phyloP scores from a whole-genome alignment of 805 yeast species.

The Komagataella pastoris region DNA sequence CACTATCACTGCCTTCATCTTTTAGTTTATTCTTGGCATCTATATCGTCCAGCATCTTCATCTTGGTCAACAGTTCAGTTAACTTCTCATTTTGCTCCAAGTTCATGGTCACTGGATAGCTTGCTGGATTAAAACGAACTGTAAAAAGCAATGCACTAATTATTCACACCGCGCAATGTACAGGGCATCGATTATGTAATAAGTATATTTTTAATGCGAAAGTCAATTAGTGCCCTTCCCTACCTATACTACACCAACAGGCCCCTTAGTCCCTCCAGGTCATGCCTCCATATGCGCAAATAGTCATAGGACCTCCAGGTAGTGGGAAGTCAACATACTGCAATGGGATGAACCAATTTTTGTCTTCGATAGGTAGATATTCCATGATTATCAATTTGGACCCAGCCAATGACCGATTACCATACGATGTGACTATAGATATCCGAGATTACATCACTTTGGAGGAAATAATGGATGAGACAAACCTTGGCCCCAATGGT shows the following conservation, averaged over 20 bases:
- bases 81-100: slow-evolving; percentile 8
- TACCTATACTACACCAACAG: not conserved
- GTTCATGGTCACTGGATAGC: not conserved
- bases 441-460: slow-evolving; percentile 42
- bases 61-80: slow-evolving; percentile 12
- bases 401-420: slow-evolving; percentile 54
- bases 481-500: slow-evolving; percentile 58
- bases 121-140: not conserved
- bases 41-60: slow-evolving; percentile 14
- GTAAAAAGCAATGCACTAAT: not conserved
- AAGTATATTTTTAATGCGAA: not conserved
- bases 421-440: slow-evolving; percentile 42
- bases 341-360: slow-evolving; percentile 82
- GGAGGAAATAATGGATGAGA: slow-evolving; percentile 47
- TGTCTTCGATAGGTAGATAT: slow-evolving; percentile 88
- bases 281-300: slow-evolving; percentile 67
- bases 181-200: not conserved
- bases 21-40: slow-evolving; percentile 13
- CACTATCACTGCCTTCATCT: slow-evolving; percentile 16
- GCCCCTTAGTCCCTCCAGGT: not conserved
- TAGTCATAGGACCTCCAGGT: slow-evolving; percentile 97
- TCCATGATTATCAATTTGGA: slow-evolving; percentile 79
- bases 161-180: not conserved
- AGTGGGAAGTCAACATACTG: slow-evolving; percentile 95
- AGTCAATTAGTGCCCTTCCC: not conserved